A percentile compares a stretch with the other conserved stretches of the same genome.
phyloP scores from a whole-genome alignment of 257 asterid species.

The Przewalskia tangutica region DNA sequence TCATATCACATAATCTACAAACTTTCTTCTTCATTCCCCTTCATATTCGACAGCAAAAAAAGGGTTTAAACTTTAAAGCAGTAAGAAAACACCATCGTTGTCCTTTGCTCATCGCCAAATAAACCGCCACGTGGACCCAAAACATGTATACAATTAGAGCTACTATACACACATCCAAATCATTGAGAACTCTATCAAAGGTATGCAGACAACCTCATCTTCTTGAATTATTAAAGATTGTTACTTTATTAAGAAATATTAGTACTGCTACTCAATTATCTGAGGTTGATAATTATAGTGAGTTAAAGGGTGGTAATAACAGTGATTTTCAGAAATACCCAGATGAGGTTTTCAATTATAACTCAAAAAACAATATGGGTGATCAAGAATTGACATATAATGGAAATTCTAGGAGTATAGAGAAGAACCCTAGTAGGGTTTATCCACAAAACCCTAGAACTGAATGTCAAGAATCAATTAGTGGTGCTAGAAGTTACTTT shows the following conservation, averaged over 20 bases:
- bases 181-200: constrained; percentile 26
- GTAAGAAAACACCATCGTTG: not conserved
- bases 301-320: constrained; percentile 17
- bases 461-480: constrained; percentile 5
- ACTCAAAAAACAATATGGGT: not conserved
- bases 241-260: constrained; percentile 19
- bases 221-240: constrained; percentile 4
- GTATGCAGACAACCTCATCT: constrained; percentile 26
- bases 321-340: constrained; percentile 11
- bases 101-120: not conserved
- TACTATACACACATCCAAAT: constrained; percentile 19
- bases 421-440: constrained; percentile 2
- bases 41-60: not conserved
- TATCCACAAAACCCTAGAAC: not conserved
- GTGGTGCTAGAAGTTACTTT: not conserved
- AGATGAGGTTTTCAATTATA: constrained; percentile 17
- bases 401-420: not conserved
- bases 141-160: constrained; percentile 47
- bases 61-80: constrained; percentile 1
- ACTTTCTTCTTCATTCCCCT: not conserved
- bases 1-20: not conserved
- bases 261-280: constrained; percentile 41
- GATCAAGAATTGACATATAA: not conserved
- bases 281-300: constrained; percentile 23
- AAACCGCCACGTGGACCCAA: not conserved